Evolutionary conservation across 2,329 filamentous ascomycete species (phyloP).

Genomic region (Botryotinia globosa): DNA sequence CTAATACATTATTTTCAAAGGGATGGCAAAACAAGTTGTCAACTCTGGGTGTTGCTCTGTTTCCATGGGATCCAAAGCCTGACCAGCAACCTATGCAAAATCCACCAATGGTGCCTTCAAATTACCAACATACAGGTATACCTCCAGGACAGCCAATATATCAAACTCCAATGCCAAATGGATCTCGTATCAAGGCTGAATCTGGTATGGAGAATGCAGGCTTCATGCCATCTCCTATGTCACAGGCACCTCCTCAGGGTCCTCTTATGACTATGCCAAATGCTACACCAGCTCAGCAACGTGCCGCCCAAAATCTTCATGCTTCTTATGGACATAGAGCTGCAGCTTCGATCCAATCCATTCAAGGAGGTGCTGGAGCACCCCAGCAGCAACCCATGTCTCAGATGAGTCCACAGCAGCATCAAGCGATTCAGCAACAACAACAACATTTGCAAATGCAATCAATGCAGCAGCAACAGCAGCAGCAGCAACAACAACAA

Average conservation of each 20-base stretch:
- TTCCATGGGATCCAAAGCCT: conserved; percentile 92
- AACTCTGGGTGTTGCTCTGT: conserved; percentile 76
- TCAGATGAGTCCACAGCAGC: conserved; percentile 27
- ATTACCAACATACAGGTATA: conserved; percentile 35
- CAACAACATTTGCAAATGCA: conserved; percentile 17
- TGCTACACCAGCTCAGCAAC: conserved; percentile 47
- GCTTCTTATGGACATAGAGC: conserved; percentile 61
- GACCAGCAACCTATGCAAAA: conserved; percentile 50
- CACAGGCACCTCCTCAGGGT: conserved; percentile 24
- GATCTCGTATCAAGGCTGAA: conserved; percentile 44
- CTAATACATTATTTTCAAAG: conserved; percentile 47
- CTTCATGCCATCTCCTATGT: conserved; percentile 17
- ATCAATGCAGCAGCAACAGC: background rate
- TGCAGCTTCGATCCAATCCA: conserved; percentile 63
- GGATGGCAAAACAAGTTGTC: conserved; percentile 93
- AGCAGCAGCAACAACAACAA: conserved; percentile 6
- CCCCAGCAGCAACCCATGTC: conserved; percentile 33
- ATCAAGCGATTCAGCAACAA: conserved; percentile 38
- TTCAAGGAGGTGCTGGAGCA: conserved; percentile 42
- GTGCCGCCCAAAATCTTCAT: conserved; percentile 56
- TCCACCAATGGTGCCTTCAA: conserved; percentile 38
- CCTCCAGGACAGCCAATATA: conserved; percentile 26
- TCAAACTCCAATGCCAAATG: conserved; percentile 28
- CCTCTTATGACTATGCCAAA: conserved; percentile 37
- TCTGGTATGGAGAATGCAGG: conserved; percentile 39